Conservation (phyloP, 2,329 filamentous ascomycete genomes). For the Fusarium xylarioides region DNA sequence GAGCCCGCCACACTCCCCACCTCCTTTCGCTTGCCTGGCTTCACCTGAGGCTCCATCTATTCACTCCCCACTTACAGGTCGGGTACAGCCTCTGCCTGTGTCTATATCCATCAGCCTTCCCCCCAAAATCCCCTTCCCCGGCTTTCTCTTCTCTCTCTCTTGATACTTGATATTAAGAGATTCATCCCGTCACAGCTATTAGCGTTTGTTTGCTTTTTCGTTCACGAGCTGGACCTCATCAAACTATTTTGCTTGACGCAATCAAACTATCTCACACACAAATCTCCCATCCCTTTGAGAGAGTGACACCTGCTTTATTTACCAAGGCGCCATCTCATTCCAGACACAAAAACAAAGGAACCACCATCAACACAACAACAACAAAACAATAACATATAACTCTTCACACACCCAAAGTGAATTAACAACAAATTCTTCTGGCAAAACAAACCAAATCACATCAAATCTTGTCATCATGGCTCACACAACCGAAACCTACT, state of each 20-base stretch:
- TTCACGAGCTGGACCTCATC: slow-evolving; percentile 32
- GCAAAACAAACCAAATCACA: background rate
- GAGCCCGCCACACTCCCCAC: slow-evolving; percentile 12
- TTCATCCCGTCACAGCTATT: background rate
- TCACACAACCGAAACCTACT: slow-evolving; percentile 43
- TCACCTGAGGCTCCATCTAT: slow-evolving; percentile 33
- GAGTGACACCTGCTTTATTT: slow-evolving; percentile 30
- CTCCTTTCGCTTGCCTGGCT: slow-evolving; percentile 5
- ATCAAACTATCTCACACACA: slow-evolving; percentile 4
- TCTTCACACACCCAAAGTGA: background rate
- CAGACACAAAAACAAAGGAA: slow-evolving; percentile 26
- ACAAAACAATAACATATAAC: slow-evolving; percentile 13
- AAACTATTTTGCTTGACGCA: slow-evolving; percentile 36
- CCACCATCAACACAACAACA: background rate
- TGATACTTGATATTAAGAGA: background rate
- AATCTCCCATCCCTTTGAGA: slow-evolving; percentile 4
- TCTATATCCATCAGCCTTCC: slow-evolving; percentile 35
- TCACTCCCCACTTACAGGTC: slow-evolving; percentile 14
- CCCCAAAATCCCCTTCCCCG: slow-evolving; percentile 28
- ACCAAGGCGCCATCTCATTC: slow-evolving; percentile 28
- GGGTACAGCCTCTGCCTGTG: slow-evolving; percentile 16
- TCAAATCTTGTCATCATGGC: slow-evolving; percentile 26
- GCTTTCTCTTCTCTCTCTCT: slow-evolving; percentile 1
- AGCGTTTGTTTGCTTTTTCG: slow-evolving; percentile 8
- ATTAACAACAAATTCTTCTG: background rate